Conservation (phyloP, 805 yeast genomes). For the Metschnikowia bowlesiae region DNA sequence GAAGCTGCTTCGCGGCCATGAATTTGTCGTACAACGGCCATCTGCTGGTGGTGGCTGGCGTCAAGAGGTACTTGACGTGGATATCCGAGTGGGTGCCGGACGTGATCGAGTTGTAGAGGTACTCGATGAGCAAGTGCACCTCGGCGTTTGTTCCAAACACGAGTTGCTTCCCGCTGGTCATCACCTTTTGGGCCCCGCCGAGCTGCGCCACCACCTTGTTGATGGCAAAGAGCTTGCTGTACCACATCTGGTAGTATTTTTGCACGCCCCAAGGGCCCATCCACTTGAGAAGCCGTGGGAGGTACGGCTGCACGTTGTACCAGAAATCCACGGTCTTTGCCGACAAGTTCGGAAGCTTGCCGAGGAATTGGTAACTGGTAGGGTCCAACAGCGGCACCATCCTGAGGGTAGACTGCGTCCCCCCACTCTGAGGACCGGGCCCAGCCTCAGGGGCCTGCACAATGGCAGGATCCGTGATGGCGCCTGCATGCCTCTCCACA, state of each 20-base stretch:
- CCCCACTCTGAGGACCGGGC: too few species aligned
- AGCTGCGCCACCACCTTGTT: slow-evolving; percentile 30
- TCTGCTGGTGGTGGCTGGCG: slow-evolving; percentile 57
- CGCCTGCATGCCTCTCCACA: slow-evolving; percentile 62
- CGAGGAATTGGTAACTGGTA: slow-evolving; percentile 40
- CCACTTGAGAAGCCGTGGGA: slow-evolving; percentile 45
- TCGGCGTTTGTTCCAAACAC: slow-evolving; percentile 38
- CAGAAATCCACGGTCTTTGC: slow-evolving; percentile 25
- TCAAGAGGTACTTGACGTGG: slow-evolving; percentile 46
- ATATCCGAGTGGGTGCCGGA: slow-evolving; percentile 36
- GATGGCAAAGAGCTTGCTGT: slow-evolving; percentile 35
- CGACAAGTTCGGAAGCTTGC: slow-evolving; percentile 43
- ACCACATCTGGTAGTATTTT: slow-evolving; percentile 39
- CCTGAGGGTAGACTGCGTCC: background rate
- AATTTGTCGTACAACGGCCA: slow-evolving; percentile 64
- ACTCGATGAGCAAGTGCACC: slow-evolving; percentile 33
- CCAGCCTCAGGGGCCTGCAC: background rate
- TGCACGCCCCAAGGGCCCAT: slow-evolving; percentile 40
- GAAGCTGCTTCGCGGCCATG: slow-evolving; percentile 14
- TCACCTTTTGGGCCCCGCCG: slow-evolving; percentile 25
- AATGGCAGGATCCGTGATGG: slow-evolving; percentile 36
- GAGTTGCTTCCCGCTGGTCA: slow-evolving; percentile 25
- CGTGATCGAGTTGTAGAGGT: slow-evolving; percentile 38
- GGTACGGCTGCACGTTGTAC: slow-evolving; percentile 41
- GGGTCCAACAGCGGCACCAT: slow-evolving; percentile 30